Conservation (phyloP, 331 rosid species). For the Phaseolus coccineus region DNA sequence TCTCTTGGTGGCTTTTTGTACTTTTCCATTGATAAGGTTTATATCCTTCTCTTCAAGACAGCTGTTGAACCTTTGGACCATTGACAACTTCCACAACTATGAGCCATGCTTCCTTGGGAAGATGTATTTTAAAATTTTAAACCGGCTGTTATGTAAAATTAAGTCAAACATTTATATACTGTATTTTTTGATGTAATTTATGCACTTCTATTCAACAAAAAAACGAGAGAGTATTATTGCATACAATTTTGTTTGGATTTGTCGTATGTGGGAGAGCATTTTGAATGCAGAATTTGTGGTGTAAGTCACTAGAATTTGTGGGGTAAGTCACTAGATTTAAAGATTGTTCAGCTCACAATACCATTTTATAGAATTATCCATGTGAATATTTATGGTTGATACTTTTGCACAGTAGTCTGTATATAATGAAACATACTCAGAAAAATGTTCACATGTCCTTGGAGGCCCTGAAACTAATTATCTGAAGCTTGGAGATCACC, state of each 20-base stretch:
- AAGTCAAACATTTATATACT: conserved; percentile 30
- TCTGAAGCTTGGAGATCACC: too few species aligned
- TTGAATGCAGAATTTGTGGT: conserved; percentile 29
- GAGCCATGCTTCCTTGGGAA: conserved; percentile 21
- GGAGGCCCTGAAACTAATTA: too few species aligned
- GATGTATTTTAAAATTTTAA: conserved; percentile 27
- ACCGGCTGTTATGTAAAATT: conserved; percentile 44
- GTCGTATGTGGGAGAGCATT: background rate
- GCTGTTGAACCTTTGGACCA: conserved; percentile 78
- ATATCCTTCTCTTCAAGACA: conserved; percentile 86
- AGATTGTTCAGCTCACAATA: conserved; percentile 10
- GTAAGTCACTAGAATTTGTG: conserved; percentile 19
- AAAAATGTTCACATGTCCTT: too few species aligned
- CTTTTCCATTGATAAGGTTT: conserved; percentile 88
- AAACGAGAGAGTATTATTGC: conserved; percentile 11
- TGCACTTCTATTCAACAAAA: background rate
- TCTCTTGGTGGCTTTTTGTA: conserved; percentile 85
- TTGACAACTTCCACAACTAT: conserved; percentile 40
- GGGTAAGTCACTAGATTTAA: conserved; percentile 9
- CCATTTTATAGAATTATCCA: background rate
- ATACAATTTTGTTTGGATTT: conserved; percentile 18
- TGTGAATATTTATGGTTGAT: too few species aligned
- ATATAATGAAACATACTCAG: too few species aligned
- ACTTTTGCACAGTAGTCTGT: too few species aligned
- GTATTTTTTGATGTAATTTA: conserved; percentile 40